Percentiles rank a stretch among this genome's conserved stretches.
Evolutionary conservation across 2,329 filamentous ascomycete species (phyloP).

Genomic region (Aphanoascus verrucosus): DNA sequence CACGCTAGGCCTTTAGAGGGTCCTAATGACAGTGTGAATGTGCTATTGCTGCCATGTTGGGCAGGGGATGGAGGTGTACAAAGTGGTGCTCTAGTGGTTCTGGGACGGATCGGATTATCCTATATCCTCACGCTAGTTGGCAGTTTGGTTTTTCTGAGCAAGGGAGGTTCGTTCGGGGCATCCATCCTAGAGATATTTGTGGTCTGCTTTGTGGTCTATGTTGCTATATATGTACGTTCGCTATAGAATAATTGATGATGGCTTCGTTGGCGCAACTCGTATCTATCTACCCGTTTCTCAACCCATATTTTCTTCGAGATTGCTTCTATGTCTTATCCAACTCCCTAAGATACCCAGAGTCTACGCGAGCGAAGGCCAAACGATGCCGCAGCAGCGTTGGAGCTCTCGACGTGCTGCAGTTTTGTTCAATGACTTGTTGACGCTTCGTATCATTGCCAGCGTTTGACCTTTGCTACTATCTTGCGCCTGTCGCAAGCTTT

Average conservation of each 20-base stretch:
- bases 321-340: no score
- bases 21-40: neutral
- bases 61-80: neutral
- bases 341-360: no score
- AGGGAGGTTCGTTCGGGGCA: neutral
- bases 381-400: no score
- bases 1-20: slow-evolving; percentile 1
- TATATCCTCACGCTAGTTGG: slow-evolving; percentile 3
- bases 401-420: no score
- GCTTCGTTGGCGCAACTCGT: no score
- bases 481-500: neutral
- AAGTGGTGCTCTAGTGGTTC: neutral
- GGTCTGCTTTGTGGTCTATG: neutral
- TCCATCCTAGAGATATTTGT: neutral
- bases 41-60: neutral
- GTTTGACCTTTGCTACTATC: neutral
- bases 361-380: no score
- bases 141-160: neutral
- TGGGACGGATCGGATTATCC: slow-evolving; percentile 3
- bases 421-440: no score
- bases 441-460: no score
- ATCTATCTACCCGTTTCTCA: no score
- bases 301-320: no score
- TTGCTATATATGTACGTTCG: neutral
- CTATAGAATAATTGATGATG: neutral